phyloP scores from a whole-genome alignment of 805 yeast species.

The Saturnispora bothae region DNA sequence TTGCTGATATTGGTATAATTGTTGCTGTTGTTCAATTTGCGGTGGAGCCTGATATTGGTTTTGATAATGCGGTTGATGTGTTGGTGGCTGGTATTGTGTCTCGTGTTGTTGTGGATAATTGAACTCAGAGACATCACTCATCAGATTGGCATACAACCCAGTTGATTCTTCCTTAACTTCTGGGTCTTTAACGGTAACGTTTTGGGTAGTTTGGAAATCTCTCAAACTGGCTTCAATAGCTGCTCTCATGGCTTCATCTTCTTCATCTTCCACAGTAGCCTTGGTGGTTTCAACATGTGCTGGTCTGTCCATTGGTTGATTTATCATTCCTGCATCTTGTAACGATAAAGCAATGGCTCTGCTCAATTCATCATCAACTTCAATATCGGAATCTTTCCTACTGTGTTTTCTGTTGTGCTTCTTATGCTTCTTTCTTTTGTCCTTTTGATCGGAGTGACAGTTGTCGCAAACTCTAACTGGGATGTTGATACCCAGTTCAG shows the following conservation, averaged over 20 bases:
- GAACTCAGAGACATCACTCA: constrained; percentile 9
- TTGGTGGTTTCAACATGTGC: background rate
- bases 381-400: constrained; percentile 21
- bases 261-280: constrained; percentile 37
- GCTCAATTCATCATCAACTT: constrained; percentile 67
- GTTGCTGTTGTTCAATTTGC: background rate
- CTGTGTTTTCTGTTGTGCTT: constrained; percentile 5
- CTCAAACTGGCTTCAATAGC: constrained; percentile 87
- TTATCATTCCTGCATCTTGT: constrained; percentile 34
- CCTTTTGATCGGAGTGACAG: constrained; percentile 58
- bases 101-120: constrained; percentile 9
- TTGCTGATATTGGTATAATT: background rate
- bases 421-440: constrained; percentile 18
- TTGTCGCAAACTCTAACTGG: constrained; percentile 93
- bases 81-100: constrained; percentile 3
- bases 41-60: constrained; percentile 1
- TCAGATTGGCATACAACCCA: constrained; percentile 21
- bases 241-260: constrained; percentile 82
- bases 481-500: constrained; percentile 74
- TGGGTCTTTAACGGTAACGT: constrained; percentile 7
- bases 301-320: constrained; percentile 4
- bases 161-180: constrained; percentile 11
- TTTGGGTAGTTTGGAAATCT: constrained; percentile 41
- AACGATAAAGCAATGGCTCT: constrained; percentile 74
- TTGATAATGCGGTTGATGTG: background rate